These are phyloP conservation scores for Coniochaeta sp. DNA, from an alignment of 2,329 filamentous ascomycete genomes.

Conservation along the genomic window DNA sequence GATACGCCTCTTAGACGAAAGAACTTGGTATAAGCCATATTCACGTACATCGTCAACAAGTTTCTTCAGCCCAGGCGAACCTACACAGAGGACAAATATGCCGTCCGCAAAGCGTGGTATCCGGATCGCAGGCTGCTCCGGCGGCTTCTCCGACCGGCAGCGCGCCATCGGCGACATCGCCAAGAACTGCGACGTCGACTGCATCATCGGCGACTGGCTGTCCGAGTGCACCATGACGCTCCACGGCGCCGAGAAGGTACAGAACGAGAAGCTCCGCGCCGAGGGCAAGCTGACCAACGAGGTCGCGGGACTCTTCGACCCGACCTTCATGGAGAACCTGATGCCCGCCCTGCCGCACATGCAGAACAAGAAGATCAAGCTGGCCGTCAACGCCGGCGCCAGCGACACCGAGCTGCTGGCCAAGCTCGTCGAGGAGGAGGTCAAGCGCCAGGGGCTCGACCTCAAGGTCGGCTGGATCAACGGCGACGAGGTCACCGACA, in stretches of 20 bases:
- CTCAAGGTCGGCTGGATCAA: conserved; percentile 24
- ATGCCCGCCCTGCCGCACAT: conserved; percentile 20
- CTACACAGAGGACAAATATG: conserved; percentile 8
- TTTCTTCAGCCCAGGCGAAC: background rate
- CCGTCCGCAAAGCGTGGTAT: conserved; percentile 24
- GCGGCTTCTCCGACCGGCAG: conserved; percentile 34
- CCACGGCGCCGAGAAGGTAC: conserved; percentile 18
- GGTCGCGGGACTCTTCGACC: conserved; percentile 16
- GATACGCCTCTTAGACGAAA: background rate
- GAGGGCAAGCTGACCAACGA: conserved; percentile 13
- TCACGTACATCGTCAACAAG: background rate
- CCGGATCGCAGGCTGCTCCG: conserved; percentile 32
- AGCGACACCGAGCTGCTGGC: conserved; percentile 18
- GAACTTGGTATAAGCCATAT: background rate
- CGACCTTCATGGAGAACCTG: conserved; percentile 24
- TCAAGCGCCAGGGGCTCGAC: conserved; percentile 13
- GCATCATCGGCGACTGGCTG: conserved; percentile 23
- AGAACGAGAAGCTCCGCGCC: conserved; percentile 14
- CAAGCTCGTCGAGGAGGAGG: conserved; percentile 8
- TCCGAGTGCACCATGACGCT: conserved; percentile 25
- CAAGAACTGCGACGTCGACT: conserved; percentile 24
- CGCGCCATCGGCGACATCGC: conserved; percentile 32
- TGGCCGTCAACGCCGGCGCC: conserved; percentile 25
- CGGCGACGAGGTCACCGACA: conserved; percentile 21
- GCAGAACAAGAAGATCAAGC: conserved; percentile 16